phyloP scores from a whole-genome alignment of 208 protist species.

The Leishmania arabica region DNA sequence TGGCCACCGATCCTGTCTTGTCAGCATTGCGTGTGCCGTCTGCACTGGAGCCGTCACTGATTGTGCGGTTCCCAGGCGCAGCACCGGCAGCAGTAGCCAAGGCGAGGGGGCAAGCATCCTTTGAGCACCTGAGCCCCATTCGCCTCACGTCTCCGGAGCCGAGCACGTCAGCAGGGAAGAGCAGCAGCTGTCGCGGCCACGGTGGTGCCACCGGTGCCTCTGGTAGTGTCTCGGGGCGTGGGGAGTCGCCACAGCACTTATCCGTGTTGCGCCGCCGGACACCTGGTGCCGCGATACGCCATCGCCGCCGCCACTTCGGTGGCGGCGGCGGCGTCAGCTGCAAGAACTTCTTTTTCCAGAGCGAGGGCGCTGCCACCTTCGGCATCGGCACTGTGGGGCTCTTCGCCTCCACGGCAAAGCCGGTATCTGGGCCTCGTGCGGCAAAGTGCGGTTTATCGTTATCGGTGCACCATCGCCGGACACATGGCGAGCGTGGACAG shows the following conservation, averaged over 20 bases:
- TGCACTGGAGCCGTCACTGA: not conserved
- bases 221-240: not conserved
- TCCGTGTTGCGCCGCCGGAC: not conserved
- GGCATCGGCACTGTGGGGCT: constrained; percentile 63
- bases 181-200: not conserved
- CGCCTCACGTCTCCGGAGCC: not conserved
- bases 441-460: not conserved
- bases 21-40: not conserved
- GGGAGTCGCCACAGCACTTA: not conserved
- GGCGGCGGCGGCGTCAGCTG: constrained; percentile 19
- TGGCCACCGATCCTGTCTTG: not conserved
- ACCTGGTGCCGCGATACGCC: not conserved
- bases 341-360: constrained; percentile 39
- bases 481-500: not conserved
- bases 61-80: not conserved
- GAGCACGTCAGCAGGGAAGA: not conserved
- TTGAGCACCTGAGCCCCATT: not conserved
- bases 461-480: not conserved
- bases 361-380: constrained; percentile 27
- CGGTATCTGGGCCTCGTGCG: not conserved
- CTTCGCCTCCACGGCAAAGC: constrained; percentile 26
- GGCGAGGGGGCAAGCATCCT: not conserved
- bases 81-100: not conserved
- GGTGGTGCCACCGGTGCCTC: not conserved
- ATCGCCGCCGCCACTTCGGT: constrained; percentile 14